phyloP scores from a whole-genome alignment of 1,139 yeast genomes.

The Saccharomycopsis hybrid region DNA sequence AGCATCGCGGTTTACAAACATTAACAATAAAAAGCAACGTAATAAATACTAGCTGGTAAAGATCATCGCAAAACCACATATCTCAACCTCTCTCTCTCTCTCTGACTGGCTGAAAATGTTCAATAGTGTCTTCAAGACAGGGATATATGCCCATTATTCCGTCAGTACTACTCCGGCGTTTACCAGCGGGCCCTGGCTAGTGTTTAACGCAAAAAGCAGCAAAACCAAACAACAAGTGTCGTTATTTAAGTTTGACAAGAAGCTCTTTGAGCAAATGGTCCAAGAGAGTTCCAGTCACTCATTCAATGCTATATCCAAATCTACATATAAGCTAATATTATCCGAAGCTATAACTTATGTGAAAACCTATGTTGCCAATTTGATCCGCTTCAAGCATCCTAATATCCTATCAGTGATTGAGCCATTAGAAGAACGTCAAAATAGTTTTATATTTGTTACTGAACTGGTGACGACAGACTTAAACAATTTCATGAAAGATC shows the following conservation, averaged over 20 bases:
- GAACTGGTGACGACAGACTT: conserved; percentile 66
- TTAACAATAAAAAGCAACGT: too few relatives aligned
- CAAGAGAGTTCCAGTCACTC: conserved; percentile 43
- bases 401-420: conserved; percentile 75
- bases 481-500: conserved; percentile 21
- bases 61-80: too few relatives aligned
- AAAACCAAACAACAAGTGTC: conserved; percentile 50
- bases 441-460: conserved; percentile 75
- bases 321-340: conserved; percentile 28
- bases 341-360: conserved; percentile 43
- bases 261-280: conserved; percentile 57
- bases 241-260: conserved; percentile 84
- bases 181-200: conserved; percentile 76
- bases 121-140: conserved; percentile 38
- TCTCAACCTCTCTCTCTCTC: too few relatives aligned
- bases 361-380: conserved; percentile 54
- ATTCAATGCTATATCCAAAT: conserved; percentile 25
- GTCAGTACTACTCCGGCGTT: conserved; percentile 73
- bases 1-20: too few relatives aligned
- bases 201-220: conserved; percentile 63
- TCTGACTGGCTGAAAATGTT: too few relatives aligned
- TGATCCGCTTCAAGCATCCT: conserved; percentile 84
- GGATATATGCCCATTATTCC: conserved; percentile 68
- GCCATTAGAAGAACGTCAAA: conserved; percentile 81
- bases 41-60: too few relatives aligned